Evolutionary conservation across 306 rosid genomes (phyloP).

Genomic region (Hippophae tibetana): DNA sequence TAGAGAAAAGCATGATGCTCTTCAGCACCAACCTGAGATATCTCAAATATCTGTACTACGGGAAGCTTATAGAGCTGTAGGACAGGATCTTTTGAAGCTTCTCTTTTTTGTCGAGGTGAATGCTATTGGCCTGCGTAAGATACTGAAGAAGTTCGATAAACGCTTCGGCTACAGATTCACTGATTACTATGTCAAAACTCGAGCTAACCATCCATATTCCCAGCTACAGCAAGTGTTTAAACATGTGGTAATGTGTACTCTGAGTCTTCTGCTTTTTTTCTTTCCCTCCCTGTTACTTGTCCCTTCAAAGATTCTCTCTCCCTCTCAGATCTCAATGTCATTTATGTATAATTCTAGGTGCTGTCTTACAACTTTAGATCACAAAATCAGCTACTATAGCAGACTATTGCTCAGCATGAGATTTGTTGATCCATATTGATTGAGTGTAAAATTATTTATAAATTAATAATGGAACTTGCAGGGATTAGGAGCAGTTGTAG

Average conservation of each 20-base stretch:
- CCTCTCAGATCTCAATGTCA: background rate
- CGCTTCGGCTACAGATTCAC: constrained; percentile 91
- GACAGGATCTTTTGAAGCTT: constrained; percentile 78
- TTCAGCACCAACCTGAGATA: constrained; percentile 73
- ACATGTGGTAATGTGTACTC: constrained; percentile 80
- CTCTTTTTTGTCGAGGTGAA: constrained; percentile 81
- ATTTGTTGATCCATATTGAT: constrained; percentile 5
- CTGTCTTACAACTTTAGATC: constrained; percentile 2
- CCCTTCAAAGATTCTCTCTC: background rate
- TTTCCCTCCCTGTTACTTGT: constrained; percentile 1
- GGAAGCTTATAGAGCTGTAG: constrained; percentile 74
- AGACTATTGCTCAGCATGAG: background rate
- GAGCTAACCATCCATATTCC: constrained; percentile 97
- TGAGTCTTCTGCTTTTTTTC: constrained; percentile 4
- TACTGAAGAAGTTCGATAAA: constrained; percentile 94
- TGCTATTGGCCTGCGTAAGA: constrained; percentile 95
- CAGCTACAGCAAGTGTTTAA: constrained; percentile 99
- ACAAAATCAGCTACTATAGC: background rate
- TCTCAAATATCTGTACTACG: constrained; percentile 55
- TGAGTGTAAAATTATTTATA: constrained; percentile 20
- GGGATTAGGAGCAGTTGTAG: constrained; percentile 98
- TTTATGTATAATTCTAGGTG: background rate
- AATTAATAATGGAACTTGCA: constrained; percentile 26
- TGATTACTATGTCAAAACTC: constrained; percentile 84
- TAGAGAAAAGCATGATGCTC: constrained; percentile 51